Evolutionary conservation across 2,329 filamentous ascomycete species (phyloP).

Genomic region (Leptographium wingfieldii): DNA sequence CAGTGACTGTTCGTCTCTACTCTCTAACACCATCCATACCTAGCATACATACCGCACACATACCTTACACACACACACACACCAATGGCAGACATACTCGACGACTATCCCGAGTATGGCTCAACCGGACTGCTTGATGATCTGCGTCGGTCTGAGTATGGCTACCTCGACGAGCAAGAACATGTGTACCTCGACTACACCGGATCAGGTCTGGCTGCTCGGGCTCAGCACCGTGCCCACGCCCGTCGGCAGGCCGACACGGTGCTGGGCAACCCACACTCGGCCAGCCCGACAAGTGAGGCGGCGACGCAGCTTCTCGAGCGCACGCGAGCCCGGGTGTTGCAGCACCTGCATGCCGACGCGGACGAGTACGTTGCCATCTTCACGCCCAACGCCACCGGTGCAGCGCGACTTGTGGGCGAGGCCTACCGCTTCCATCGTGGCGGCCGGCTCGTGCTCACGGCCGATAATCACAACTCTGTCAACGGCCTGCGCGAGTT

Average conservation of each 20-base stretch:
- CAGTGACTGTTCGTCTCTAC: not conserved
- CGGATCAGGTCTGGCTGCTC: slow-evolving; percentile 23
- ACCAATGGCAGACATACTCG: slow-evolving; percentile 9
- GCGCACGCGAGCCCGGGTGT: slow-evolving; percentile 18
- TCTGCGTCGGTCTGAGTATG: slow-evolving; percentile 21
- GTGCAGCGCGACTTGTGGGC: slow-evolving; percentile 24
- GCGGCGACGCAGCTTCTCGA: slow-evolving; percentile 22
- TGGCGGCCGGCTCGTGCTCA: slow-evolving; percentile 19
- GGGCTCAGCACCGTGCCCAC: slow-evolving; percentile 21
- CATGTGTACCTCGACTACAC: slow-evolving; percentile 31
- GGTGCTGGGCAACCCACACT: slow-evolving; percentile 28
- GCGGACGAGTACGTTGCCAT: slow-evolving; percentile 26
- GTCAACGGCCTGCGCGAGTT: slow-evolving; percentile 26
- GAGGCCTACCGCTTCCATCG: slow-evolving; percentile 24
- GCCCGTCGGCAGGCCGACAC: slow-evolving; percentile 16
- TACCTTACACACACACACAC: not conserved
- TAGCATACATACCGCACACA: not conserved
- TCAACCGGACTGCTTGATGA: slow-evolving; percentile 19
- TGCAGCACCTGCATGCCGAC: slow-evolving; percentile 22
- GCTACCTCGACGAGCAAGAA: slow-evolving; percentile 23
- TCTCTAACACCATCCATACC: not conserved
- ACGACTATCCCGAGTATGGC: slow-evolving; percentile 22
- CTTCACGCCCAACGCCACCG: slow-evolving; percentile 28
- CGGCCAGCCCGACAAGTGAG: slow-evolving; percentile 23
- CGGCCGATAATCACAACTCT: slow-evolving; percentile 30